These are phyloP conservation scores for Tricholoma bakamatsutake DNA, from an alignment of 768 basidiomycete species.

Conservation along the genomic window DNA sequence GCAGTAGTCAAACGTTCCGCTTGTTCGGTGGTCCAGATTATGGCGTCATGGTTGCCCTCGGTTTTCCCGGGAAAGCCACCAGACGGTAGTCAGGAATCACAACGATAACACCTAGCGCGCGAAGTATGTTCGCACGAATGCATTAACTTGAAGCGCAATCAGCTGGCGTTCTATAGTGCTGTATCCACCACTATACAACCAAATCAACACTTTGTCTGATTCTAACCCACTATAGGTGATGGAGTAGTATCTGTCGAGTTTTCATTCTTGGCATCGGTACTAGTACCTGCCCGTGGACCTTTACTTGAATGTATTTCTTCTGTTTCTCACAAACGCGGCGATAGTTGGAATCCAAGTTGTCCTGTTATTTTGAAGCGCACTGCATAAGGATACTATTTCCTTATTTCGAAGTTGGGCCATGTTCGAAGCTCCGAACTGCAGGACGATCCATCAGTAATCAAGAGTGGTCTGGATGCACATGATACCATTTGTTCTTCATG, in stretches of 20 bases:
- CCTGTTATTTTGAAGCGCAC: no score
- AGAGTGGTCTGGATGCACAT: no score
- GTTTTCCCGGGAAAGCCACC: slow-evolving; percentile 48
- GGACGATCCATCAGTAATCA: no score
- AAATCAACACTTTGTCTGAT: slow-evolving; percentile 50
- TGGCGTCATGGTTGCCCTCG: slow-evolving; percentile 55
- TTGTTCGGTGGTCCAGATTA: slow-evolving; percentile 45
- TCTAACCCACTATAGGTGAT: slow-evolving; percentile 16
- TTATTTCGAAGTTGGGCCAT: no score
- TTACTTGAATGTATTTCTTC: no score
- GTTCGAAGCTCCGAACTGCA: no score
- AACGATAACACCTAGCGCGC: slow-evolving; percentile 54
- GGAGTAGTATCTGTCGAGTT: slow-evolving; percentile 71
- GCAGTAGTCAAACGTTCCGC: slow-evolving; percentile 22
- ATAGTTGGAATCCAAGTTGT: no score
- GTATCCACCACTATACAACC: slow-evolving; percentile 65
- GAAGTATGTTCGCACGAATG: slow-evolving; percentile 57
- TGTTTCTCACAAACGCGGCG: no score
- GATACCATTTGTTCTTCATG: no score
- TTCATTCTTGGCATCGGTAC: no score
- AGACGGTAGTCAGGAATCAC: slow-evolving; percentile 68
- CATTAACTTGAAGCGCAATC: slow-evolving; percentile 51
- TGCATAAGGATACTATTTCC: no score
- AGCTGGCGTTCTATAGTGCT: slow-evolving; percentile 42
- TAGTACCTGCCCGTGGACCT: no score